These are phyloP conservation scores for Saccharomycopsis javanensis DNA, from an alignment of 805 yeast species.

Conservation along the genomic window DNA sequence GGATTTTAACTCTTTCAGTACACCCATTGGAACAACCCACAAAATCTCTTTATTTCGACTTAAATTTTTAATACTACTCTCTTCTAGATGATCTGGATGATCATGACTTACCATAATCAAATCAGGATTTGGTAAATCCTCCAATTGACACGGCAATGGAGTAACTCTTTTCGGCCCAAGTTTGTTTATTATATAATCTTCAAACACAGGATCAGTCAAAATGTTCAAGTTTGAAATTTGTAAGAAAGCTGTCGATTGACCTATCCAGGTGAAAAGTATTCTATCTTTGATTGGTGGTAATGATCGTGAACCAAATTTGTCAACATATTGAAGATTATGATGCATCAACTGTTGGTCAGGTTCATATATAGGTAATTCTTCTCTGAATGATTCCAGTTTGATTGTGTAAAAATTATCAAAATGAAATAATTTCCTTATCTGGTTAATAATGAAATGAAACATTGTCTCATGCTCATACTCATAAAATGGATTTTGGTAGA, in stretches of 20 bases:
- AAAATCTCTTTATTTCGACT: conserved; percentile 29
- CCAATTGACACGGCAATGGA: conserved; percentile 58
- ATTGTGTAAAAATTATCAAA: neutral
- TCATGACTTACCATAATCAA: conserved; percentile 81
- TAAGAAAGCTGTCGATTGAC: conserved; percentile 77
- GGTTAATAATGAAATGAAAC: conserved; percentile 70
- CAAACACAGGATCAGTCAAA: conserved; percentile 78
- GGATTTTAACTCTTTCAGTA: conserved; percentile 45
- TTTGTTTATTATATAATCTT: conserved; percentile 50
- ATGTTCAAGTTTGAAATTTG: conserved; percentile 65
- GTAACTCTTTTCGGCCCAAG: conserved; percentile 82
- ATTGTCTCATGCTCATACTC: conserved; percentile 87
- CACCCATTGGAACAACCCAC: conserved; percentile 87
- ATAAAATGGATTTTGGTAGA: conserved; percentile 82
- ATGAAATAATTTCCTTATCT: conserved; percentile 39
- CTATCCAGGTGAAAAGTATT: conserved; percentile 78
- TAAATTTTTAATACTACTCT: conserved; percentile 39
- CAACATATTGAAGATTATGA: conserved; percentile 5
- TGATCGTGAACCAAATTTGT: neutral
- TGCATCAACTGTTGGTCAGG: conserved; percentile 36
- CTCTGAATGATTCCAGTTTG: conserved; percentile 30
- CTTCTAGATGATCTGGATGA: conserved; percentile 91
- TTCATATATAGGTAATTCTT: conserved; percentile 45
- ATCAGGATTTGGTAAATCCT: conserved; percentile 58
- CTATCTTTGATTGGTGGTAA: conserved; percentile 35